Evolutionary conservation across 345 rosid genomes (phyloP).

Genomic region (Populus alba): DNA sequence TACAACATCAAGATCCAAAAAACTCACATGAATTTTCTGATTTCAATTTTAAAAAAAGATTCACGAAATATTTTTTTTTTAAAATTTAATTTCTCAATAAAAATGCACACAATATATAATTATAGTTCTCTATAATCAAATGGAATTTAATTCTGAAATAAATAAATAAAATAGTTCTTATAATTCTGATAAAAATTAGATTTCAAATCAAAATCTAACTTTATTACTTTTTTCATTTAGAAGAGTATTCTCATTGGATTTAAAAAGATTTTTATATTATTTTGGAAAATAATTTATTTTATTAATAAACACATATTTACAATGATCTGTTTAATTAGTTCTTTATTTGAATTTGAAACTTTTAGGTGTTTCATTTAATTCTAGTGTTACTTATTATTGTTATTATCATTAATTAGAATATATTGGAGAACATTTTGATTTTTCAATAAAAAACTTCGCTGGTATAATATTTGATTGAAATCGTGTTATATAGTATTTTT

Average conservation of each 20-base stretch:
- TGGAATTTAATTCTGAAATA: not conserved
- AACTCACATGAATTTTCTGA: not conserved
- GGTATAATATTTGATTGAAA: accelerated
- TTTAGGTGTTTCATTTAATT: not conserved
- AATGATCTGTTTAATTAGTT: too few relatives aligned
- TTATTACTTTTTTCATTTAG: too few relatives aligned
- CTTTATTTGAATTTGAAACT: not conserved
- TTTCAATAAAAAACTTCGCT: too few relatives aligned
- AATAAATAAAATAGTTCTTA: not conserved
- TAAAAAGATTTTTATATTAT: too few relatives aligned
- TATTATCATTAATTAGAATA: too few relatives aligned
- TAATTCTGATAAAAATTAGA: not conserved
- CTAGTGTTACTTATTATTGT: too few relatives aligned
- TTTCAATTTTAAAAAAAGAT: too few relatives aligned
- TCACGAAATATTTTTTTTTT: not conserved
- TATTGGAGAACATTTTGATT: too few relatives aligned
- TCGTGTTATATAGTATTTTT: accelerated
- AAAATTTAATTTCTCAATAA: not conserved
- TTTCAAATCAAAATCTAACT: too few relatives aligned
- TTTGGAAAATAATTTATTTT: too few relatives aligned
- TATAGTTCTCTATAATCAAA: not conserved
- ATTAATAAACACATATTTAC: too few relatives aligned
- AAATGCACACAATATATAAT: not conserved
- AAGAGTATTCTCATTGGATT: too few relatives aligned
- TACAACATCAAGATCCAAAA: not conserved